Percentiles rank a stretch among this genome's conserved stretches.
Conservation (phyloP, 352 stramenopile genomes). For the Pythium aquatile region DNA sequence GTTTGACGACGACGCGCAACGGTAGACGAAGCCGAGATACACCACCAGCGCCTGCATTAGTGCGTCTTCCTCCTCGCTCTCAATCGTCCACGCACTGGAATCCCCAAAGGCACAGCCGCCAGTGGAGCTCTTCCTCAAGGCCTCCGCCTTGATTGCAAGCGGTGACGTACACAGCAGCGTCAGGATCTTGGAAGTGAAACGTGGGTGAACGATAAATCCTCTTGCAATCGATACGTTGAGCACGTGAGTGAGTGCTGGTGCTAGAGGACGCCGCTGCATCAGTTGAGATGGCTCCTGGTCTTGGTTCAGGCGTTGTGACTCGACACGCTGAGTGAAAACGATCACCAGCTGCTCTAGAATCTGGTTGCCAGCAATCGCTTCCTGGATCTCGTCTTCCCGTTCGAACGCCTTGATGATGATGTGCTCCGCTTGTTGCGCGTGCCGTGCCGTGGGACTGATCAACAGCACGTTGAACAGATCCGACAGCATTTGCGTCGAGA, state of each 20-base stretch:
- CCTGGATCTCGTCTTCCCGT: conserved; percentile 32
- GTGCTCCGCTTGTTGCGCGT: conserved; percentile 38
- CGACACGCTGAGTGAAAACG: conserved; percentile 50
- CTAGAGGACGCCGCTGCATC: conserved; percentile 20
- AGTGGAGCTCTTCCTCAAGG: not conserved
- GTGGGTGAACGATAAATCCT: conserved; percentile 48
- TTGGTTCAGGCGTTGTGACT: conserved; percentile 6
- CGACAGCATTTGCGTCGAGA: conserved; percentile 50
- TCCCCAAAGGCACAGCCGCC: not conserved
- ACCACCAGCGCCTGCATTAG: conserved; percentile 45
- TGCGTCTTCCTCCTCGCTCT: conserved; percentile 27
- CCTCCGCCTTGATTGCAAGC: conserved; percentile 16
- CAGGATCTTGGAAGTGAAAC: conserved; percentile 57
- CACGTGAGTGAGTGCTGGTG: conserved; percentile 47
- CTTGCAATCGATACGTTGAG: conserved; percentile 47
- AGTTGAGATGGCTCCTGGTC: not conserved
- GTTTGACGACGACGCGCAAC: conserved; percentile 1
- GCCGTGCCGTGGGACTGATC: conserved; percentile 43
- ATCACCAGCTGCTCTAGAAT: conserved; percentile 72
- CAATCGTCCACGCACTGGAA: not conserved
- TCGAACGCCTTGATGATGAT: conserved; percentile 60
- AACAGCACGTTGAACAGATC: conserved; percentile 67
- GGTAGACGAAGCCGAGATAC: conserved; percentile 59
- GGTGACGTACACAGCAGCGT: conserved; percentile 32
- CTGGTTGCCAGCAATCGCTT: conserved; percentile 51